A percentile compares a stretch with the other conserved stretches of the same genome.
Evolutionary conservation across 805 yeast species (phyloP).

Genomic region (Candida ponderosae): DNA sequence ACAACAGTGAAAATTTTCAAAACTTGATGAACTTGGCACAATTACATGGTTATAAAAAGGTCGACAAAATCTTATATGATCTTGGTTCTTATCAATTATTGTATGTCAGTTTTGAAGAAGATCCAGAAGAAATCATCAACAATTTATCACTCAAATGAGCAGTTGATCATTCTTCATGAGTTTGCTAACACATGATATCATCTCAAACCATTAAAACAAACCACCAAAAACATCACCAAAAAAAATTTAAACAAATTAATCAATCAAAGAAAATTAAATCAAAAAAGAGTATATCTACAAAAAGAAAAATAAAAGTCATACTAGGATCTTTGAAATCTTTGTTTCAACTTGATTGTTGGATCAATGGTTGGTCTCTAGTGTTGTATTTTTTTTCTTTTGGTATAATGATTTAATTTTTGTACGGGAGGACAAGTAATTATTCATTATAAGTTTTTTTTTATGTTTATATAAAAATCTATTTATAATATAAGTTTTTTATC

Average conservation of each 20-base stretch:
- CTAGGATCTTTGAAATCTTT: neutral
- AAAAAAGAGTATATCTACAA: neutral
- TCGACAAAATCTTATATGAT: conserved; percentile 68
- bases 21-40: conserved; percentile 24
- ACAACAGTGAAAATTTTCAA: conserved; percentile 24
- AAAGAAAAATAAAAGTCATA: neutral
- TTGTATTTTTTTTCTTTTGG: conserved; percentile 13
- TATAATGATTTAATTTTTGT: conserved; percentile 17
- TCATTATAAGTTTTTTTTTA: conserved; percentile 18
- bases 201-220: no score
- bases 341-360: no score
- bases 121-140: conserved; percentile 13
- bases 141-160: conserved; percentile 2
- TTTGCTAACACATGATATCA: no score
- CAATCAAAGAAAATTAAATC: neutral
- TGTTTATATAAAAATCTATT: conserved; percentile 5
- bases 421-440: conserved; percentile 16
- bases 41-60: conserved; percentile 44
- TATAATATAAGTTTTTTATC: no score
- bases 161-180: no score
- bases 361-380: neutral
- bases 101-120: conserved; percentile 55
- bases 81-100: conserved; percentile 66
- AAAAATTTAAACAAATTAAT: no score
- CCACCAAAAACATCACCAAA: no score